phyloP scores from a whole-genome alignment of 768 basidiomycete genomes.

The Cyclocybe cylindracea region DNA sequence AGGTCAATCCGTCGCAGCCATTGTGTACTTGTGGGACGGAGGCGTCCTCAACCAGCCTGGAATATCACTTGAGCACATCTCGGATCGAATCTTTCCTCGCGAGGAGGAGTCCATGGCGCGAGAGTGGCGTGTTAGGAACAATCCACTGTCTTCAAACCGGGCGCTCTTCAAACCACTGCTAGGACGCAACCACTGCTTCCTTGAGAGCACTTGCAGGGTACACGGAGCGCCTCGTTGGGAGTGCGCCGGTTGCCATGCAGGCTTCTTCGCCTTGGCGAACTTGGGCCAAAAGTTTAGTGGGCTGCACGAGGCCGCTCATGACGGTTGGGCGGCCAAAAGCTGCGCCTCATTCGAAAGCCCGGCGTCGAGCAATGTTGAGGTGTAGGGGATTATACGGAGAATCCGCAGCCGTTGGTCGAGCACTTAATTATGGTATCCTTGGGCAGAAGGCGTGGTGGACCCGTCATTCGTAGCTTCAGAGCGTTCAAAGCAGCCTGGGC shows the following conservation, averaged over 20 bases:
- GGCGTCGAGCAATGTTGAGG: constrained; percentile 58
- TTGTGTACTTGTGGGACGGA: constrained; percentile 96
- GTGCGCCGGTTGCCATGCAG: constrained; percentile 45
- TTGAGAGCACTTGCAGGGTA: constrained; percentile 48
- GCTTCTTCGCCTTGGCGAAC: constrained; percentile 32
- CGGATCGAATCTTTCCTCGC: constrained; percentile 89
- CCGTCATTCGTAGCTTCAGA: constrained; percentile 14
- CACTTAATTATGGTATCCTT: constrained; percentile 19
- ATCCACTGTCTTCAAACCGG: constrained; percentile 36
- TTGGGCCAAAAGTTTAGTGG: constrained; percentile 39
- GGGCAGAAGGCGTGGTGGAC: constrained; percentile 64
- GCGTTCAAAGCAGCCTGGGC: constrained; percentile 20
- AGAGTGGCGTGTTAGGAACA: constrained; percentile 32
- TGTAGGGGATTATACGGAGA: constrained; percentile 53
- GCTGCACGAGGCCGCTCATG: constrained; percentile 68
- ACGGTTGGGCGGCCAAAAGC: constrained; percentile 78
- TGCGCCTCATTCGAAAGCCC: constrained; percentile 76
- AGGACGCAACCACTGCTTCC: constrained; percentile 39
- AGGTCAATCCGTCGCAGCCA: constrained; percentile 88
- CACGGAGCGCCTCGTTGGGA: constrained; percentile 43
- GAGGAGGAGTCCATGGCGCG: constrained; percentile 41
- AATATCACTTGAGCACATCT: constrained; percentile 84
- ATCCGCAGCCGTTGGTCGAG: constrained; percentile 30
- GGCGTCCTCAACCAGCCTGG: constrained; percentile 89
- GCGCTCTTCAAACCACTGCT: constrained; percentile 39